Base-by-base conservation (phyloP, 2,329 filamentous ascomycete species). In the Tricladium varicosporioides region DNA sequence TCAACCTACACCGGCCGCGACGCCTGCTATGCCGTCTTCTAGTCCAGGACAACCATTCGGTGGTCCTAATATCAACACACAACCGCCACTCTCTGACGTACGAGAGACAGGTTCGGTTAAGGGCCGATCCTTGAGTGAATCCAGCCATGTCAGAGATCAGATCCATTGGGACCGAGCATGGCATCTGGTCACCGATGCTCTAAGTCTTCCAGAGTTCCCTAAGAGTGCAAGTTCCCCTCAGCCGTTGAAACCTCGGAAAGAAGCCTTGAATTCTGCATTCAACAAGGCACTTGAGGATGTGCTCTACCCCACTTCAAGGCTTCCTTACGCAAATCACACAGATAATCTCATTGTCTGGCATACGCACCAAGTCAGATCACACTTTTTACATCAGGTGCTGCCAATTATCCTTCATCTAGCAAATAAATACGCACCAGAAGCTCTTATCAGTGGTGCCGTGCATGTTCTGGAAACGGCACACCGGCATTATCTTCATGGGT, bases 311-410 rank as follows among this genome's bases (percentile, higher is more conserved):
- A 60, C 68, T 49, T 64, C 63, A 3, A 70, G 75, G 48, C 69
- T 81, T 16, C 82, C 82, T 31, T 70, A 74, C 7, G 81, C 83
- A 15, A 63, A 69, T 11, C 76, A 80, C 57, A 83, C 78, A 13
- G 81, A 84, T 42, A 79, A 86, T 64, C 72, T 87, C 42, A 63
- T 86, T 22, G 69, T 75, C 22, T 87, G 84, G 84, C 81, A 86
- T 67, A 80, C 78, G 19, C 78, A 81, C 55, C 83, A 87, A 70
- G 81, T 83, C 44, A 77, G 82, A 43, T 75, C 78, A 58, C 84
- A 87, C 69, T 86, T 86, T 64, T 72, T 83, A 27, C 77, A 80
- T 58, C 78, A 84, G 65, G 82, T 85, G 14, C 72, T 84, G 54
- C 83, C 83, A 16, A 67, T 83, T 53, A 73, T 87, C 33, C 72